Evolutionary conservation across 257 asterid species (phyloP), one percentile per base, ranked within the genome.

Genomic region (Solanum lycopersicoides): DNA sequence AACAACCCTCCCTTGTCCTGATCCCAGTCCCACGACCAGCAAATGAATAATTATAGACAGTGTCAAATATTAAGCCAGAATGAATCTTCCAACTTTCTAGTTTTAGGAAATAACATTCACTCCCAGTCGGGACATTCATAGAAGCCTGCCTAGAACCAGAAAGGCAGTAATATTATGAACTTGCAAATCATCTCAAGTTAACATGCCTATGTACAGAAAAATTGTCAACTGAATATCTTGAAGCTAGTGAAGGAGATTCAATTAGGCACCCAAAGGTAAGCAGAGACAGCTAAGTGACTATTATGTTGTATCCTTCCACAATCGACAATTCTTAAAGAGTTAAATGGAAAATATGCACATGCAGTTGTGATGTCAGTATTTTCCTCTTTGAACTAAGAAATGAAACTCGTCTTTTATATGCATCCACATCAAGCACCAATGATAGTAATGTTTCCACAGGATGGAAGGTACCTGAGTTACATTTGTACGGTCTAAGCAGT

Each of bases 401-500:
- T 35, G 82, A 37, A 73, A 73, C 82, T 73, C 18, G 3, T 73
- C 28, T 37, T 5, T 35, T 72, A 20, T 10, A 37, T 37, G 50
- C 18, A 35, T 23, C 10, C 50, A 37, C 82, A 21, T 37, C 47
- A 35, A 44, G 30, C 30, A 73, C 50, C 82, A 20, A 73, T 10
- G 25, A 69, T 35, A 10, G 30, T 73, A 73, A 73, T 73, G 82
- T 73, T 73, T 73, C 45, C 30, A 20, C 16, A 20, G 82, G 82
- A 37, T 28, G 47, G 50, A 73, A 73, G 82, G 30, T 73, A 96
- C 99, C 97, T 97, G 99, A 83, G 99, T 97, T 85, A 97, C 99
- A 94, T 97, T 97, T 80, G 99, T 97, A 41, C 99, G 97, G 93
- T 97, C 99, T 90, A 97, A 93, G 91, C 99, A 96, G 88, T 96